These are phyloP conservation scores for Verticillium klebahnii DNA, from an alignment of 2,329 filamentous ascomycete species.

Conservation along the genomic window DNA sequence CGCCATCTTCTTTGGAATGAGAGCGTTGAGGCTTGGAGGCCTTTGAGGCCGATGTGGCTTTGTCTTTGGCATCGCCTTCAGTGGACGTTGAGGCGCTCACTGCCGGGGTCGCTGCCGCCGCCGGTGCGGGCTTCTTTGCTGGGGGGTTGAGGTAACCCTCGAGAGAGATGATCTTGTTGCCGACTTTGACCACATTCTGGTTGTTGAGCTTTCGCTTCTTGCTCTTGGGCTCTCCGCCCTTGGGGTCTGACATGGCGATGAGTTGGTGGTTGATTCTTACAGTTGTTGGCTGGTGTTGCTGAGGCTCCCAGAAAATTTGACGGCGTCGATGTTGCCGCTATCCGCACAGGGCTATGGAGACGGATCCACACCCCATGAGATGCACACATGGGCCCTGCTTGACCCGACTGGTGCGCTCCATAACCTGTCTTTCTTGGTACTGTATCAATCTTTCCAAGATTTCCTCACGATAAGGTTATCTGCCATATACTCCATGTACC, in stretches of 20 bases:
- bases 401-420: background rate
- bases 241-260: conserved; percentile 9
- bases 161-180: conserved; percentile 43
- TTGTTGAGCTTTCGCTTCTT: conserved; percentile 32
- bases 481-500: too few species aligned
- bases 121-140: conserved; percentile 9
- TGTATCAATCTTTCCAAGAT: too few species aligned
- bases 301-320: conserved; percentile 1
- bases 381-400: background rate
- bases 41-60: background rate
- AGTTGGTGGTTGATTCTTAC: background rate
- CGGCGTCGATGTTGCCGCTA: background rate
- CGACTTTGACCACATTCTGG: conserved; percentile 37
- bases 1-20: background rate
- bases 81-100: background rate
- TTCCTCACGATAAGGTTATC: too few species aligned
- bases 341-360: background rate
- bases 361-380: background rate
- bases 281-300: background rate
- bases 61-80: conserved; percentile 1
- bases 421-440: too few species aligned
- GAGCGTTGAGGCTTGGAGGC: background rate
- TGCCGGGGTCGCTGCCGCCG: background rate
- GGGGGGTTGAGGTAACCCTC: conserved; percentile 42
- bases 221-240: conserved; percentile 22